Conservation (phyloP, 2,329 filamentous ascomycete genomes). For the Sporothrix curviconia region DNA sequence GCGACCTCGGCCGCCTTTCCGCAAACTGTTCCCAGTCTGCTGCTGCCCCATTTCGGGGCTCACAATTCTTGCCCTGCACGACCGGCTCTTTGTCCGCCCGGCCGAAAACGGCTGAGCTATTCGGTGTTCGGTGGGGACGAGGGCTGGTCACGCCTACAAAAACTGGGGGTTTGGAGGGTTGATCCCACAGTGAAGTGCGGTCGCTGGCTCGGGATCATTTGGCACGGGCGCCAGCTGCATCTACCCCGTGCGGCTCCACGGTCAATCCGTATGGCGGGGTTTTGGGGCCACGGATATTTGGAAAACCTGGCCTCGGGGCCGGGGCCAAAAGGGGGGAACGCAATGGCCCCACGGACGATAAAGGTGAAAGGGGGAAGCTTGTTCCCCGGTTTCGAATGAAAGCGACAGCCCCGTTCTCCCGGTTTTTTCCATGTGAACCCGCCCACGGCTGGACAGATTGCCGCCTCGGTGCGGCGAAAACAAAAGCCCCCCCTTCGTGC, state of each 20-base stretch:
- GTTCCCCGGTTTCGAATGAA: too few species aligned
- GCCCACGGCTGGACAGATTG: too few species aligned
- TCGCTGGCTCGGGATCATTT: too few species aligned
- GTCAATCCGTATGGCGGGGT: conserved; percentile 61
- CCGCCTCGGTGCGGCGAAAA: too few species aligned
- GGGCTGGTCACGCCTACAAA: too few species aligned
- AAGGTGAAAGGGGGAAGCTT: too few species aligned
- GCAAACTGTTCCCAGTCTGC: conserved; percentile 74
- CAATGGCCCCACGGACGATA: conserved; percentile 63
- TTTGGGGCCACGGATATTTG: conserved; percentile 73
- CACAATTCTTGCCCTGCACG: conserved; percentile 60
- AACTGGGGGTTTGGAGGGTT: too few species aligned
- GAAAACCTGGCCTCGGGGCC: conserved; percentile 62
- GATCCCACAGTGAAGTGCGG: too few species aligned
- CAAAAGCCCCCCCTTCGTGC: too few species aligned
- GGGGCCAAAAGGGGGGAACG: conserved; percentile 56
- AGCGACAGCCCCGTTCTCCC: too few species aligned
- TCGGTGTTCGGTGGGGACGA: conserved; percentile 85
- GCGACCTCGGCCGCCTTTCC: conserved; percentile 66
- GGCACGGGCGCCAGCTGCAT: conserved; percentile 89
- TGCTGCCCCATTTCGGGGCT: conserved; percentile 72
- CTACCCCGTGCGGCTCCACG: conserved; percentile 71
- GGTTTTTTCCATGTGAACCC: conserved; percentile 97
- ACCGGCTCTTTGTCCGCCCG: conserved; percentile 83
- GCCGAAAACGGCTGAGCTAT: conserved; percentile 76